Conservation (phyloP, 2,329 filamentous ascomycete genomes). For the Blastomyces silverae region DNA sequence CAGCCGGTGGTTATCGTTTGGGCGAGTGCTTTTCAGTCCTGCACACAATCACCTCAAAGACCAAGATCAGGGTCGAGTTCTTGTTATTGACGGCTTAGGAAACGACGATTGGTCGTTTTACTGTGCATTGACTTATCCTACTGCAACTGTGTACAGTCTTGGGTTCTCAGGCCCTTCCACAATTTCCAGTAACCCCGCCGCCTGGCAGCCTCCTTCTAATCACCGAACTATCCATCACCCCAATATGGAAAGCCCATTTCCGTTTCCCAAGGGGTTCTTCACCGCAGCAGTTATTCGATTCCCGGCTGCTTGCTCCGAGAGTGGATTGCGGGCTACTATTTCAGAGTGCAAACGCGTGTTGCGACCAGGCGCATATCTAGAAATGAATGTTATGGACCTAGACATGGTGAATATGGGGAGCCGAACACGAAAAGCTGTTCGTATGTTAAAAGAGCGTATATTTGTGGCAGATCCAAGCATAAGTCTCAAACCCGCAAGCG, state of each 20-base stretch:
- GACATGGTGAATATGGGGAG: conserved; percentile 48
- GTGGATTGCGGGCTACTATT: conserved; percentile 40
- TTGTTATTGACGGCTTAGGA: conserved; percentile 47
- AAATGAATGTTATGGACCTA: conserved; percentile 45
- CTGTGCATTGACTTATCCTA: conserved; percentile 45
- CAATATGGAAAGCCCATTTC: conserved; percentile 38
- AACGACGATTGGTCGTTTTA: conserved; percentile 50
- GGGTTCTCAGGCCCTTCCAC: conserved; percentile 32
- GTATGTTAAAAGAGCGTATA: conserved; percentile 43
- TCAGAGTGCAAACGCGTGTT: conserved; percentile 46
- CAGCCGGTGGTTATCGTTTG: conserved; percentile 47
- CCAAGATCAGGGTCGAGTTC: conserved; percentile 38
- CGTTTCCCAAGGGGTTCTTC: conserved; percentile 45
- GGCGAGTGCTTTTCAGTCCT: conserved; percentile 46
- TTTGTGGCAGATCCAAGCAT: conserved; percentile 38
- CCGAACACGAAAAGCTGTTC: conserved; percentile 41
- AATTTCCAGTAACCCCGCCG: conserved; percentile 34
- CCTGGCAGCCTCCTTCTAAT: conserved; percentile 40
- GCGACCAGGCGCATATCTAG: conserved; percentile 44
- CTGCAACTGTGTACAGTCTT: conserved; percentile 42
- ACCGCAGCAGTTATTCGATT: conserved; percentile 43
- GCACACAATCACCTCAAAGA: conserved; percentile 42
- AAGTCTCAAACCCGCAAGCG: conserved; percentile 43
- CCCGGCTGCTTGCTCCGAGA: conserved; percentile 41
- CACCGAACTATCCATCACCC: conserved; percentile 40